Conservation (phyloP, 2,329 filamentous ascomycete species). For the Aspergillus glaucus region DNA sequence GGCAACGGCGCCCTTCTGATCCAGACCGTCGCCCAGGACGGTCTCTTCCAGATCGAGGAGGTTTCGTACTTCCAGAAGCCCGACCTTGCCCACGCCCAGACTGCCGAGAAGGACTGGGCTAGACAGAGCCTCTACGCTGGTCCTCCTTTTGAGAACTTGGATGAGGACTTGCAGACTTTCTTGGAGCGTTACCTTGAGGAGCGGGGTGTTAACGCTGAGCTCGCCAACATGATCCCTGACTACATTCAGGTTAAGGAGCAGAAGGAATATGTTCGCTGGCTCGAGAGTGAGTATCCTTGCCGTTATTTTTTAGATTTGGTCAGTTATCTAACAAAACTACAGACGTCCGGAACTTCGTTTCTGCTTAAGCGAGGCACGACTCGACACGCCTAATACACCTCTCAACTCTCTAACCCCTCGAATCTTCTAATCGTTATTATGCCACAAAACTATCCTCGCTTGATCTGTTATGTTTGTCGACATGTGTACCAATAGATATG, state of each 20-base stretch:
- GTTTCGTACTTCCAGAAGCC: constrained; percentile 79
- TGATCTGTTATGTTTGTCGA: neutral
- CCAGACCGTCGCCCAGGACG: constrained; percentile 79
- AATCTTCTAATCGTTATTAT: neutral
- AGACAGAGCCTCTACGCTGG: constrained; percentile 78
- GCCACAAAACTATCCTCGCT: neutral
- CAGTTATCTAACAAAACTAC: constrained; percentile 6
- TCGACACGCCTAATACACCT: neutral
- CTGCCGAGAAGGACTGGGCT: constrained; percentile 69
- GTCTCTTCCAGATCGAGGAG: constrained; percentile 80
- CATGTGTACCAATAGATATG: constrained; percentile 18
- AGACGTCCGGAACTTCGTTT: constrained; percentile 80
- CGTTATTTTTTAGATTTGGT: neutral
- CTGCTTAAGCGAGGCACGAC: constrained; percentile 46
- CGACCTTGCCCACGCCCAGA: constrained; percentile 68
- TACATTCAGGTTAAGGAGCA: constrained; percentile 99
- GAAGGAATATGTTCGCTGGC: constrained; percentile 88
- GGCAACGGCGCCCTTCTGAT: constrained; percentile 79
- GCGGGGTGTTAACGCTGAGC: constrained; percentile 77
- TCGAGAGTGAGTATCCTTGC: constrained; percentile 54
- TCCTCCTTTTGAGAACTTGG: constrained; percentile 86
- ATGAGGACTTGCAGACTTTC: constrained; percentile 89
- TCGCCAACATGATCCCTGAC: constrained; percentile 87
- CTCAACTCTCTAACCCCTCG: neutral
- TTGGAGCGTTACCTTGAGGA: constrained; percentile 93